A percentile compares a stretch with the other conserved stretches of the same genome.
These are phyloP conservation scores for Pestalotiopsis fici DNA, from an alignment of 2,329 filamentous ascomycete genomes.

Conservation along the genomic window DNA sequence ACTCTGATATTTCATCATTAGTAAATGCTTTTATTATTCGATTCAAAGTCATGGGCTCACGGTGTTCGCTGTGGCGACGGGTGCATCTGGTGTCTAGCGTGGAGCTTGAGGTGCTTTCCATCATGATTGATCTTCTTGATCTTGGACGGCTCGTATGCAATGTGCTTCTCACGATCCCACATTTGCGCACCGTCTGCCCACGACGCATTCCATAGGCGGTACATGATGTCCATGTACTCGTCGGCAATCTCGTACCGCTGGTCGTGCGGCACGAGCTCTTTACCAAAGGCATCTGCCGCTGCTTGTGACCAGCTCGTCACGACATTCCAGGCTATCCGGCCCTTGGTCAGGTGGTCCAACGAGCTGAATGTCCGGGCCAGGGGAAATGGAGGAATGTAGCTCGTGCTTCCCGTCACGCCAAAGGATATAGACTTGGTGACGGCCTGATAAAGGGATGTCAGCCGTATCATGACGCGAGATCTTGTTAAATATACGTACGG, in stretches of 20 bases:
- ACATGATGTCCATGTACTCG: constrained; percentile 45
- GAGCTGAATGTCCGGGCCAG: constrained; percentile 34
- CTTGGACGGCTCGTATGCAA: constrained; percentile 32
- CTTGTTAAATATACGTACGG: not conserved
- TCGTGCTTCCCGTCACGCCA: constrained; percentile 35
- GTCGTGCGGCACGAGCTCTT: constrained; percentile 47
- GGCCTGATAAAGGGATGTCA: constrained; percentile 35
- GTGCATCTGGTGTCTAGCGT: constrained; percentile 61
- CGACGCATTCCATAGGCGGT: constrained; percentile 53
- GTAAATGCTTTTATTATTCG: not conserved
- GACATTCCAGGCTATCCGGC: constrained; percentile 47
- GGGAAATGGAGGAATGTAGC: constrained; percentile 34
- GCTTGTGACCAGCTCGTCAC: constrained; percentile 49
- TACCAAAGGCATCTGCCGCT: constrained; percentile 47
- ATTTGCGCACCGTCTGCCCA: constrained; percentile 42
- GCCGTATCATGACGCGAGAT: too few species aligned
- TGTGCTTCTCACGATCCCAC: constrained; percentile 18
- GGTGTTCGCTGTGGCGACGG: constrained; percentile 66
- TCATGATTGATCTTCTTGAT: constrained; percentile 64
- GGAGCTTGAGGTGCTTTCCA: constrained; percentile 60
- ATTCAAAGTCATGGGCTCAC: not conserved
- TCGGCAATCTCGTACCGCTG: constrained; percentile 48
- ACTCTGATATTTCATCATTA: constrained; percentile 27
- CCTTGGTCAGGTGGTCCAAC: constrained; percentile 35
- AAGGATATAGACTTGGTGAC: constrained; percentile 43